phyloP scores from a whole-genome alignment of 78 protist species.

The Dictyostelium citrinum region DNA sequence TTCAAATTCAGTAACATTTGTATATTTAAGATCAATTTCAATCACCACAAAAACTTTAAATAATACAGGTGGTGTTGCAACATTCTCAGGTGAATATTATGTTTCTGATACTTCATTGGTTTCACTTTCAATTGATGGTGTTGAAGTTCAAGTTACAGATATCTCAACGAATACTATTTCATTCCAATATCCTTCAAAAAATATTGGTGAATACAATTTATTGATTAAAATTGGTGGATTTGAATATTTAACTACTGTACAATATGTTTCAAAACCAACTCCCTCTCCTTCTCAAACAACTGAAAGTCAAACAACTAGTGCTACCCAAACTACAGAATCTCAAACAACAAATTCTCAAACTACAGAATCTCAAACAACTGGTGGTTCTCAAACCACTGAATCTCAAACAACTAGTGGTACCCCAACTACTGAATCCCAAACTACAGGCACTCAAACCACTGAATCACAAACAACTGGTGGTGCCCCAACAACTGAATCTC shows the following conservation, averaged over 20 bases:
- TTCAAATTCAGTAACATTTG: background rate
- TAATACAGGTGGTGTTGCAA: background rate
- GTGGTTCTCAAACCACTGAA: too few species aligned
- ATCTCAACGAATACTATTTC: background rate
- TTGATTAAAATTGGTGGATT: slow-evolving; percentile 2
- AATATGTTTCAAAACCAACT: background rate
- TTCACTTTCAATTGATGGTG: background rate
- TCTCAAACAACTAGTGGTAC: too few species aligned
- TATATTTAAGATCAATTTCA: background rate
- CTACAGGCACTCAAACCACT: too few species aligned
- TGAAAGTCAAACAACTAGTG: too few species aligned
- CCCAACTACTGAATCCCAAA: too few species aligned
- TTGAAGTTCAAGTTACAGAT: background rate
- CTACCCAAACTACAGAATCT: too few species aligned
- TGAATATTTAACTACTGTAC: background rate
- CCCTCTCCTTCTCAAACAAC: background rate
- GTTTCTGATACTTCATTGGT: background rate
- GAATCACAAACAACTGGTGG: too few species aligned
- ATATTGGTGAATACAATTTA: background rate
- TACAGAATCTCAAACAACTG: too few species aligned
- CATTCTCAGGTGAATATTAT: background rate
- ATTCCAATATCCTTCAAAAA: background rate
- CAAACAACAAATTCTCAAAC: too few species aligned
- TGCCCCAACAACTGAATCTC: too few species aligned
- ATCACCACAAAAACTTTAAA: background rate